Evolutionary conservation across 2,329 filamentous ascomycete species (phyloP), one percentile per base, ranked within the genome.

Genomic region (Phaeosphaeriaceae sp.): DNA sequence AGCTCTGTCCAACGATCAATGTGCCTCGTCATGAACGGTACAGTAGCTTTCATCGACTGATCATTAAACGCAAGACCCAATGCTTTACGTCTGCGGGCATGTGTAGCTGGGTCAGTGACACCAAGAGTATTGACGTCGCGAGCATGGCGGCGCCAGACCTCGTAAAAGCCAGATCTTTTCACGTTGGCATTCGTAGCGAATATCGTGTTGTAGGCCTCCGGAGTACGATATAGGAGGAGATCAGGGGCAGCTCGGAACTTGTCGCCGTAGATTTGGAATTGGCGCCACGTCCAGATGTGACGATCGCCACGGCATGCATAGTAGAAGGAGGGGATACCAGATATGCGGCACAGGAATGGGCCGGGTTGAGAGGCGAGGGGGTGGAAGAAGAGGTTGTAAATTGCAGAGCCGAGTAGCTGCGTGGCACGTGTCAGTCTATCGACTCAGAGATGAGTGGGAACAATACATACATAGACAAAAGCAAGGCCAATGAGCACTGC

Each of bases 281-380:
- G 44, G 36, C 56, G 54, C 54, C 51, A 57, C 4, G 60, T 36
- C 63, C 63, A 66, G 17, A 64, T 50, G 31, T 66, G 63, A 20
- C 63, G 50, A 15, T 64, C 52, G 13, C 63, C 56, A 17, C 46
- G 27, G 25, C 2, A 27, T 1, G 53, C 36, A 45, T 59, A 48
- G 25, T 57, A 59, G 40, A 41, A 60, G 2, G 60, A 62, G 7
- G 56, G 56, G 4, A 54, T 45, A 2, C 27, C 36, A 10, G 45
- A 54, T 7, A 54, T 17, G 2, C 50, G 40, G n/a, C 48, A 48
- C 13, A 46, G 54, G 15, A 61, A 56, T 3, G 59, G 59, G 7
- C 56, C 59, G 10, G 56, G 59, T 3, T 46, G 21, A 17, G 53
- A 40, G 3, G 49, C n/a, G 10, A 61, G 33, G 21, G 56, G 56